phyloP scores from a whole-genome alignment of 2,329 filamentous ascomycete genomes.

The Talaromyces amestolkiae region DNA sequence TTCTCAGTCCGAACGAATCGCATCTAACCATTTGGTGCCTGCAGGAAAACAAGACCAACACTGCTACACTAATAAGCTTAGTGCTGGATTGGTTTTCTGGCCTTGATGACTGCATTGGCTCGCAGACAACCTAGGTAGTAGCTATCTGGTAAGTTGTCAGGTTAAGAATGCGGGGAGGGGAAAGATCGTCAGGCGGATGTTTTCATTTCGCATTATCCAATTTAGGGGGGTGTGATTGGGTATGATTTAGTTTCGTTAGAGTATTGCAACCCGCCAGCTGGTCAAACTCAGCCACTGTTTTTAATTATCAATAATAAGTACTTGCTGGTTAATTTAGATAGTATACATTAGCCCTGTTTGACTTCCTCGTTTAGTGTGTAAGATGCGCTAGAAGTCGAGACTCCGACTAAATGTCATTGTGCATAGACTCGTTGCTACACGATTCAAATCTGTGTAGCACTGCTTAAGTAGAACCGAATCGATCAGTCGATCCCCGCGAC shows the following conservation, averaged over 20 bases:
- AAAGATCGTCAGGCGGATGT: constrained; percentile 12
- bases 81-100: neutral
- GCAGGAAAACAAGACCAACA: neutral
- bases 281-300: neutral
- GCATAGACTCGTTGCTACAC: neutral
- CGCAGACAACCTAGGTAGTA: neutral
- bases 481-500: neutral
- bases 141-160: neutral
- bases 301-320: neutral
- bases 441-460: neutral
- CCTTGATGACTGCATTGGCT: neutral
- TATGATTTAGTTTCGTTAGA: neutral
- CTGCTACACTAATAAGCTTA: neutral
- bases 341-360: neutral
- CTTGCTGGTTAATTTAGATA: neutral
- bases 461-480: neutral
- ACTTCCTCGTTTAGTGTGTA: neutral
- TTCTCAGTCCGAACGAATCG: neutral
- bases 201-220: neutral
- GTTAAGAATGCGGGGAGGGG: constrained; percentile 12
- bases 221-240: neutral
- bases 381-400: neutral
- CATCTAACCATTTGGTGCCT: neutral
- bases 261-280: neutral
- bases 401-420: neutral